These are phyloP conservation scores for Aureobasidium musti DNA, from an alignment of 2,329 filamentous ascomycete species.

Conservation along the genomic window DNA sequence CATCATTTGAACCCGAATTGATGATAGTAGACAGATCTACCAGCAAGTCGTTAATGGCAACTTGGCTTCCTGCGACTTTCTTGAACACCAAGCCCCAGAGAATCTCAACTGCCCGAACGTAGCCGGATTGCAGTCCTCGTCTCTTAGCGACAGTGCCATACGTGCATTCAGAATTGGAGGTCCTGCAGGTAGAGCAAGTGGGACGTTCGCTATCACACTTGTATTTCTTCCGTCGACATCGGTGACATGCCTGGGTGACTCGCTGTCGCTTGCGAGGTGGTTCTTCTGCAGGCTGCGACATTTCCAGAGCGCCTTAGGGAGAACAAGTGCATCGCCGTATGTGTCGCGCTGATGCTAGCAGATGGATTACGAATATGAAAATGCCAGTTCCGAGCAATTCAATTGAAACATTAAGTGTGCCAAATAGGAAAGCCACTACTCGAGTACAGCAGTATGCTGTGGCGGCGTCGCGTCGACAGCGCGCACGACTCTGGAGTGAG, in stretches of 20 bases:
- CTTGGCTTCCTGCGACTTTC: conserved; percentile 59
- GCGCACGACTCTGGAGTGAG: neutral
- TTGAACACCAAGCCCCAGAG: conserved; percentile 68
- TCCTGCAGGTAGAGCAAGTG: conserved; percentile 65
- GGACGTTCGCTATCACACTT: conserved; percentile 72
- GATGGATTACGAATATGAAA: too few species aligned
- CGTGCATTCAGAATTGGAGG: conserved; percentile 65
- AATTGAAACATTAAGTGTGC: too few species aligned
- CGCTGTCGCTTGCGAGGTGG: conserved; percentile 50
- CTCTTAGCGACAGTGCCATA: conserved; percentile 75
- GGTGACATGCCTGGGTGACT: conserved; percentile 69
- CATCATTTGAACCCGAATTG: conserved; percentile 40
- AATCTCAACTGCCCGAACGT: conserved; percentile 72
- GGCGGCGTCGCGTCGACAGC: neutral
- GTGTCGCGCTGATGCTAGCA: too few species aligned
- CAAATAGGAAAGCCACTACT: neutral
- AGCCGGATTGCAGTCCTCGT: conserved; percentile 76
- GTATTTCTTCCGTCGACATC: conserved; percentile 48
- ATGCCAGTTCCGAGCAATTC: too few species aligned
- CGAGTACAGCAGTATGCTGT: neutral
- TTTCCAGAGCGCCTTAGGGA: neutral
- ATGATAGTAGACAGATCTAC: neutral
- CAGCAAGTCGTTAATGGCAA: conserved; percentile 11
- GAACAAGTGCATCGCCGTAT: too few species aligned
- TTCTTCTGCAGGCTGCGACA: conserved; percentile 41